A percentile compares a stretch with the other conserved stretches of the same genome.
Conservation (phyloP, 177 flowering plant genomes). For the Vitis hybrid region DNA sequence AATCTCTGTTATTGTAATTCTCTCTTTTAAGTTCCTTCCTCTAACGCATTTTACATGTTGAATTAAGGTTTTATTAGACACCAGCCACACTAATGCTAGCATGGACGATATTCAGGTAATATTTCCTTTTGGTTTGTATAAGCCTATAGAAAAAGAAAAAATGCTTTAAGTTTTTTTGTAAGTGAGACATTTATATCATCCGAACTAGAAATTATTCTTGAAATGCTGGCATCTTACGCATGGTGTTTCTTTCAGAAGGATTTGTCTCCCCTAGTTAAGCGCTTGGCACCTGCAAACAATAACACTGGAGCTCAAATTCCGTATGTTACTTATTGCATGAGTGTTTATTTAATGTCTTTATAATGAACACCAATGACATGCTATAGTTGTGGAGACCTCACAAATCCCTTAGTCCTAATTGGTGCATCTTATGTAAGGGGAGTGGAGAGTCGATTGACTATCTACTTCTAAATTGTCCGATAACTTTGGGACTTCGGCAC, state of each 20-base stretch:
- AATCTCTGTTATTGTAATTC: slow-evolving; percentile 5
- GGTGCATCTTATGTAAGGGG: too few species aligned
- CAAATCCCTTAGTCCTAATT: too few species aligned
- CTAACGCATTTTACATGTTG: slow-evolving; percentile 3
- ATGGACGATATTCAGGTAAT: slow-evolving; percentile 90
- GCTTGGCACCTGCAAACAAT: slow-evolving; percentile 56
- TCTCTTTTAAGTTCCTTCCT: slow-evolving; percentile 3
- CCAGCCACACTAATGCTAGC: slow-evolving; percentile 44
- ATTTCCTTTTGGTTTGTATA: slow-evolving; percentile 4
- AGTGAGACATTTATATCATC: not conserved
- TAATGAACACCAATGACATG: too few species aligned
- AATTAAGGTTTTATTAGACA: slow-evolving; percentile 65
- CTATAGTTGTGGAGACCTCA: too few species aligned
- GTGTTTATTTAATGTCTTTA: not conserved
- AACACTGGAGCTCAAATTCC: slow-evolving; percentile 67
- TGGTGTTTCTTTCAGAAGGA: slow-evolving; percentile 62
- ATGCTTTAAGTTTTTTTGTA: not conserved
- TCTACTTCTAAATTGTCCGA: too few species aligned
- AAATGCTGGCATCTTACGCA: not conserved
- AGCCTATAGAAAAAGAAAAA: too few species aligned
- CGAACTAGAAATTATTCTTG: not conserved
- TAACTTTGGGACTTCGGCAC: too few species aligned
- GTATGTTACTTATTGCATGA: slow-evolving; percentile 37
- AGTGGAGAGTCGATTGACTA: too few species aligned
- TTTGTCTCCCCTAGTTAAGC: slow-evolving; percentile 80